A percentile compares a stretch with the other conserved stretches of the same genome.
Evolutionary conservation across 1,284 basidiomycete species (phyloP).

Genomic region (Serendipita sp.): DNA sequence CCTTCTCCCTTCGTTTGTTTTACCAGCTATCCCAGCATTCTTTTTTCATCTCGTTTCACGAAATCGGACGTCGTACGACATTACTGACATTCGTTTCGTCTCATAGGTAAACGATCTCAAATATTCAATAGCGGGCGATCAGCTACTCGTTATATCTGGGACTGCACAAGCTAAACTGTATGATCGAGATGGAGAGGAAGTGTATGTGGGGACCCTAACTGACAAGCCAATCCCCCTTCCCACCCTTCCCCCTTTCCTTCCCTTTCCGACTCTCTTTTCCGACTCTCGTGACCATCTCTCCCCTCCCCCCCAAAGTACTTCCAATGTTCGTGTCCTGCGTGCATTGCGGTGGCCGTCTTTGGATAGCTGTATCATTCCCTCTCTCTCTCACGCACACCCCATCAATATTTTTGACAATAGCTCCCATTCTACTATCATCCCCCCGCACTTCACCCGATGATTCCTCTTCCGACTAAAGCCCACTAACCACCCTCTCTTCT

Average conservation of each 20-base stretch:
- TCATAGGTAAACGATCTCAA: constrained; percentile 74
- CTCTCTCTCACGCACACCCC: neutral
- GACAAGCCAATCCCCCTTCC: too few species aligned
- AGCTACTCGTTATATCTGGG: constrained; percentile 76
- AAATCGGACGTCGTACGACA: neutral
- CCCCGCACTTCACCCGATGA: neutral
- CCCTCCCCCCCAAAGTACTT: too few species aligned
- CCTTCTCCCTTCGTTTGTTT: neutral
- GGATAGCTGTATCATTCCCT: neutral
- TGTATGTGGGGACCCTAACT: constrained; percentile 38
- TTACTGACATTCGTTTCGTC: constrained; percentile 11
- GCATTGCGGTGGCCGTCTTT: too few species aligned
- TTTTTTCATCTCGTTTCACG: neutral
- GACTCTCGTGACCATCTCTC: too few species aligned
- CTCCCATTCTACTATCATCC: neutral
- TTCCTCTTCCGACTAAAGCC: neutral
- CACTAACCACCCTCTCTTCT: constrained; percentile 13
- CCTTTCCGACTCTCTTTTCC: too few species aligned
- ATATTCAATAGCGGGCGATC: constrained; percentile 75
- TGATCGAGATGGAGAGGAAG: constrained; percentile 77
- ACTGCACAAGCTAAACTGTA: constrained; percentile 81
- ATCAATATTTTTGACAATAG: neutral
- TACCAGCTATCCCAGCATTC: neutral
- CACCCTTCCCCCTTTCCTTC: too few species aligned
- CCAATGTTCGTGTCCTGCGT: too few species aligned